Base-by-base conservation (phyloP, 2,329 filamentous ascomycete species). In the Colletotrichum godetiae region DNA sequence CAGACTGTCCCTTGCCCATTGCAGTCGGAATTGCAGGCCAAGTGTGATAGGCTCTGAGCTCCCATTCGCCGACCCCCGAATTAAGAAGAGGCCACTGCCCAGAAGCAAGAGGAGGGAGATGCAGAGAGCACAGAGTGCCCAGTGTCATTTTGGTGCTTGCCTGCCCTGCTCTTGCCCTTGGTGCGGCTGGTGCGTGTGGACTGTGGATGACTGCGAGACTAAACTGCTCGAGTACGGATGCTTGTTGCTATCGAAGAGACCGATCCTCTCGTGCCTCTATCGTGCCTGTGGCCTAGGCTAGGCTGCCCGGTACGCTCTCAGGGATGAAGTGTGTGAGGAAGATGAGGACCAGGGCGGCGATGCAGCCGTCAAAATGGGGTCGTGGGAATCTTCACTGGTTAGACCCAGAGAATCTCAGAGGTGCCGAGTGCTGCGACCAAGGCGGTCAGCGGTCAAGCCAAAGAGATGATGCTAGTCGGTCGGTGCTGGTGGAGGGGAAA, bases 1-100 rank as follows among this genome's bases (percentile, higher is more conserved):
- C 69, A 72, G 69, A 72, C 53, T 68, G 69, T 68, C 53, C 52
- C 65, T 55, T 68, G 69, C 59, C 60, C 60, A 31, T 70, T 60
- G 70, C 70, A 65, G 53, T 65, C 57, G 53, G 46, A 42, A 72
- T 65, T 60, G 60, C 66, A 65, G 66, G 42, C 55, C 49, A 11
- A 33, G 67, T 55, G 49, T 58, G 64, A 52, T 35, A 33, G 5
- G n/a, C 19, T 27, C 29, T 56, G 64, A 29, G 27, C 49, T 62
- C 57, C 64, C 55, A 61, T 68, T 72, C 49, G 64, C 57, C 64
- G 49, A 61, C 49, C 63, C 56, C 68, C 68, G 22, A 72, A 68
- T 61, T 72, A 57, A 57, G 57, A 33, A 67, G 63, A 70, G 49
- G 46, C 46, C 29, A 53, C 19, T 52, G 31, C 24, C 27, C 29